phyloP scores from a whole-genome alignment of 2,329 filamentous ascomycete species.

The Polytolypa hystricis region DNA sequence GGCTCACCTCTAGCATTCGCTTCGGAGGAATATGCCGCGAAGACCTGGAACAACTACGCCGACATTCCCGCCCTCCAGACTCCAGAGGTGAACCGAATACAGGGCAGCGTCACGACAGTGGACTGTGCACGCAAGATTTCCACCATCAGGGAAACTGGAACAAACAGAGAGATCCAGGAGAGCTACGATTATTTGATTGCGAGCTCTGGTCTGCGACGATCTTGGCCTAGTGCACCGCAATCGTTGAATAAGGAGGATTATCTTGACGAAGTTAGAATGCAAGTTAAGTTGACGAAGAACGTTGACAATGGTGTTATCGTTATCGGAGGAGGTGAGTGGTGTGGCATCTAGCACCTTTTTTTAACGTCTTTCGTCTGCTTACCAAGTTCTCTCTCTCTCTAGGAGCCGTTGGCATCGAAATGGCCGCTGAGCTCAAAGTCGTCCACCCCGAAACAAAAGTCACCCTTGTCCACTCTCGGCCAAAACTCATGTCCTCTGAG shows the following conservation, averaged over 20 bases:
- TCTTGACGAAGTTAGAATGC: slow-evolving; percentile 48
- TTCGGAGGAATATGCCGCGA: slow-evolving; percentile 50
- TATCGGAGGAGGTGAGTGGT: slow-evolving; percentile 53
- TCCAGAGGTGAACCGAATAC: slow-evolving; percentile 52
- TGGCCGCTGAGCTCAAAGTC: slow-evolving; percentile 66
- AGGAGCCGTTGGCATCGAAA: slow-evolving; percentile 71
- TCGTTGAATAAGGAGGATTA: slow-evolving; percentile 52
- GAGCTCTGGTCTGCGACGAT: slow-evolving; percentile 57
- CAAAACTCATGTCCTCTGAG: slow-evolving; percentile 61
- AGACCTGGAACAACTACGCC: slow-evolving; percentile 59
- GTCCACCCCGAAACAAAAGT: slow-evolving; percentile 54
- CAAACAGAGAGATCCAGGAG: slow-evolving; percentile 29
- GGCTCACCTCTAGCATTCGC: slow-evolving; percentile 63
- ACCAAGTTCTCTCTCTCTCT: background rate
- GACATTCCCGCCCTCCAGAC: slow-evolving; percentile 56
- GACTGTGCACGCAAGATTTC: slow-evolving; percentile 51
- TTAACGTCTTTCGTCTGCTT: background rate
- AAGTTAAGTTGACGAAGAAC: slow-evolving; percentile 45
- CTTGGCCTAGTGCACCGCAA: slow-evolving; percentile 63
- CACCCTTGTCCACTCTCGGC: slow-evolving; percentile 63
- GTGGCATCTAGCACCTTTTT: background rate
- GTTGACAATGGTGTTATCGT: slow-evolving; percentile 53
- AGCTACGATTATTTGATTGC: slow-evolving; percentile 67
- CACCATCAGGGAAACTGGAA: slow-evolving; percentile 40
- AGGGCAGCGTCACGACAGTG: slow-evolving; percentile 52